Evolutionary conservation across 192 early-diverging fungal genomes (phyloP).

Genomic region (Rhizophagus prolifer): DNA sequence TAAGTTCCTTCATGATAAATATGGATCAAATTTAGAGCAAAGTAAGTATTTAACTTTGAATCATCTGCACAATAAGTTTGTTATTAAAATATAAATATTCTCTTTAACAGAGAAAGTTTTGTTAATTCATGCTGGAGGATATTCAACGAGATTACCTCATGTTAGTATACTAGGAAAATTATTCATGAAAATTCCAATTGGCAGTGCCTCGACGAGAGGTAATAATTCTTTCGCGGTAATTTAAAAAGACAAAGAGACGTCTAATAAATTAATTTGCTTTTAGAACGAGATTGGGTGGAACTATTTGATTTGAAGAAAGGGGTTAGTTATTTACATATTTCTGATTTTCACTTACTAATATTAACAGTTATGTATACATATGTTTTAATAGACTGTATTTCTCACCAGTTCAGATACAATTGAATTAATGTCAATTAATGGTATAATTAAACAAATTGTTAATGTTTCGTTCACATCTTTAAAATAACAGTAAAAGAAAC

Average conservation of each 20-base stretch:
- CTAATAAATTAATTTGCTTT: too few relatives aligned
- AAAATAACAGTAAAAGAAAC: background rate
- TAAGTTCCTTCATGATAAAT: constrained; percentile 28
- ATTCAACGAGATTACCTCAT: constrained; percentile 44
- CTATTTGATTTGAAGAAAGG: constrained; percentile 29
- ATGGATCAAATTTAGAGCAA: constrained; percentile 22
- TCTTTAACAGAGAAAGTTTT: constrained; percentile 29
- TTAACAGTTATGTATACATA: background rate
- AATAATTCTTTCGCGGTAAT: background rate
- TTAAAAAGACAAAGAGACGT: too few relatives aligned
- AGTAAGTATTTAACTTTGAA: constrained; percentile 3
- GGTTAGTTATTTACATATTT: constrained; percentile 14
- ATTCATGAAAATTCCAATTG: constrained; percentile 39
- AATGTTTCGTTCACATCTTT: background rate
- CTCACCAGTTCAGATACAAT: constrained; percentile 25
- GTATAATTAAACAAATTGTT: background rate
- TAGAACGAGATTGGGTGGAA: constrained; percentile 7
- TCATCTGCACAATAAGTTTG: background rate
- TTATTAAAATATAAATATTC: background rate
- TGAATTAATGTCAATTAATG: background rate
- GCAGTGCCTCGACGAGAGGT: background rate
- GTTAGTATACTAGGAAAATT: constrained; percentile 43
- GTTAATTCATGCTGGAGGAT: constrained; percentile 44
- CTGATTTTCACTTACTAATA: background rate
- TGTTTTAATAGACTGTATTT: constrained; percentile 10